These are phyloP conservation scores for Nothopassalora personata DNA, from an alignment of 2,329 filamentous ascomycete genomes.

Conservation along the genomic window DNA sequence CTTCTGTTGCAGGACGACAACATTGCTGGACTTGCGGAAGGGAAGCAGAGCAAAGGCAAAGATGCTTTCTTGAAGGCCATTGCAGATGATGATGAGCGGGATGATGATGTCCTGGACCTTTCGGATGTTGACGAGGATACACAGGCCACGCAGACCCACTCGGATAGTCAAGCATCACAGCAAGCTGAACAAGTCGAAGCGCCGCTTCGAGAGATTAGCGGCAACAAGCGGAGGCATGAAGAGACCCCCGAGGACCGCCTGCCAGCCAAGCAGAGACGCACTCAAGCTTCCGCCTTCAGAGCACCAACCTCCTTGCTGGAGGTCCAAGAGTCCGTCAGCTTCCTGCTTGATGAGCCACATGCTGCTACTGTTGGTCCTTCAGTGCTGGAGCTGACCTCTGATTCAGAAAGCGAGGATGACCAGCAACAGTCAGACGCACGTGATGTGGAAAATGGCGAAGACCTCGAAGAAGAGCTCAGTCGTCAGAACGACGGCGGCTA, in stretches of 20 bases:
- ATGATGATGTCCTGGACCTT: conserved; percentile 66
- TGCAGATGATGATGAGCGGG: conserved; percentile 59
- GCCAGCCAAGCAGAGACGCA: conserved; percentile 29
- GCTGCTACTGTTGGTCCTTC: conserved; percentile 20
- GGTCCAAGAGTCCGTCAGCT: conserved; percentile 76
- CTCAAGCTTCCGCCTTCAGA: conserved; percentile 38
- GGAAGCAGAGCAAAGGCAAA: conserved; percentile 57
- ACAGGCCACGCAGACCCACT: conserved; percentile 32
- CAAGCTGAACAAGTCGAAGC: conserved; percentile 5
- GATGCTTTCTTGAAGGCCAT: conserved; percentile 86
- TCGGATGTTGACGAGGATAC: conserved; percentile 52
- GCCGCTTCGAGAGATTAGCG: conserved; percentile 26
- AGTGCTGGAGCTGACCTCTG: conserved; percentile 52
- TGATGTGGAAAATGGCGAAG: neutral
- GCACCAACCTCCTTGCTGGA: conserved; percentile 73
- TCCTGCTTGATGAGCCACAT: conserved; percentile 65
- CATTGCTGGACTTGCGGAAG: conserved; percentile 66
- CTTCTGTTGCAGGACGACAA: conserved; percentile 83
- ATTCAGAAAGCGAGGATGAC: conserved; percentile 39
- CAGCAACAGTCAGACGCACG: conserved; percentile 21
- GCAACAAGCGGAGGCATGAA: conserved; percentile 26
- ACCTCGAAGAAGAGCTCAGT: conserved; percentile 28
- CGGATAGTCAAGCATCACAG: conserved; percentile 25
- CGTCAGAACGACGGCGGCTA: conserved; percentile 32
- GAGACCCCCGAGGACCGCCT: conserved; percentile 37